Base-by-base conservation (phyloP, 306 rosid species). In the Senna tora region DNA sequence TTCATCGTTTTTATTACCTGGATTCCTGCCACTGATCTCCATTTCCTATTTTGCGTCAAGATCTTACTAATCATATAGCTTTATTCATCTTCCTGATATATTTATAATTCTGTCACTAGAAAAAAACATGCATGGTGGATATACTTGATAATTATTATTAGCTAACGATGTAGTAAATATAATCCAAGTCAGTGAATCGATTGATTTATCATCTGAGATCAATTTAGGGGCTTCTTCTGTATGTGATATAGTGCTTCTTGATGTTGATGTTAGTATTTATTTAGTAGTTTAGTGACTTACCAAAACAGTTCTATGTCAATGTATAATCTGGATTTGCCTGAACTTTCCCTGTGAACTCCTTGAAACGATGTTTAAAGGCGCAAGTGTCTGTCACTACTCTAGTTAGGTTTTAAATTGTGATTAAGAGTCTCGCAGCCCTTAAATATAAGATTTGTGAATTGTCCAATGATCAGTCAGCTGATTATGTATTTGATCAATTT, bases 151-250 rank as follows among this genome's bases (percentile, higher is more conserved):
- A 38, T 51, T 33, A 41, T 55, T 59, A 32, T 59, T 7, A 0
- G 69, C 61, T 19, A 36, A 68, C 33, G 69, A 19, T 32, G 21
- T 10, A 46, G 21, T 47, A 33, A 17, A 47, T 13, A 19, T 17
- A 7, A 33, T 33, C 41, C 61, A 33, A 38, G 20, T 74, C 11
- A 4, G 41, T 32, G 41, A 75, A 19, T 43, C 58, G 21, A 47
- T 46, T 11, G 10, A 59, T 49, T 10, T 13, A 9, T 15, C 15
- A n/a, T 49, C 46, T n/a, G 22, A 39, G 51, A 41, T 62, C 60
- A 20, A 43, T 61, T 70, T 71, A 45, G 36, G 74, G 63, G 55
- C 39, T 28, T 20, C 10, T 46, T 52, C 69, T 33, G 28, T 65
- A 63, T 54, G n/a, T 33, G 59, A 65, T 65, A 38, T 32, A 21